Evolutionary conservation across 2,329 filamentous ascomycete species (phyloP).

Genomic region (Rachicladosporium sp.): DNA sequence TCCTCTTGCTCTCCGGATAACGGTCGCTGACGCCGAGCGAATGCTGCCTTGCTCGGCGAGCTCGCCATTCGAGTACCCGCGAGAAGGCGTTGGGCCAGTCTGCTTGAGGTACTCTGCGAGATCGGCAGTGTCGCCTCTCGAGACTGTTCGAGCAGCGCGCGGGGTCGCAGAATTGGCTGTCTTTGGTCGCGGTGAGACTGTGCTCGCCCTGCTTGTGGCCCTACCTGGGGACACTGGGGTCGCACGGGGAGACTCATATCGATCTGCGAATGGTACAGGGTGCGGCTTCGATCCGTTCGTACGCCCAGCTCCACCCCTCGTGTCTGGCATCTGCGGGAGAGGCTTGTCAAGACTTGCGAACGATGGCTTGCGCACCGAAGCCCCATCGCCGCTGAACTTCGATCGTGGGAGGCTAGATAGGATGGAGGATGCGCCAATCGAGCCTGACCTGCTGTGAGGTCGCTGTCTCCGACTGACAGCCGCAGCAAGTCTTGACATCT

Average conservation of each 20-base stretch:
- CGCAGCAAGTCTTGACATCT: slow-evolving; percentile 77
- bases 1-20: not conserved
- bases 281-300: slow-evolving; percentile 11
- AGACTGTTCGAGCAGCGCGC: slow-evolving; percentile 3
- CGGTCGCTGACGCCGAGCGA: not conserved
- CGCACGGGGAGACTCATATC: slow-evolving; percentile 13
- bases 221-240: slow-evolving; percentile 1
- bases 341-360: slow-evolving; percentile 4
- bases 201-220: slow-evolving; percentile 1
- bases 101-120: slow-evolving; percentile 4
- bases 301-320: slow-evolving; percentile 2
- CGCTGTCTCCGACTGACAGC: slow-evolving; percentile 63
- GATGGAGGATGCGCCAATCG: slow-evolving; percentile 4
- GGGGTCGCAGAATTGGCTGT: not conserved
- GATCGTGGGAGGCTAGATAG: slow-evolving; percentile 9
- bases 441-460: slow-evolving; percentile 9
- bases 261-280: slow-evolving; percentile 11
- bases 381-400: slow-evolving; percentile 8
- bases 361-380: not conserved
- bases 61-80: slow-evolving; percentile 9
- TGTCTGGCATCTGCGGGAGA: slow-evolving; percentile 2
- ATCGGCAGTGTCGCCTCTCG: not conserved
- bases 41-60: not conserved
- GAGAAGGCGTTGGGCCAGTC: slow-evolving; percentile 2
- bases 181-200: slow-evolving; percentile 7